These are phyloP conservation scores for Cyclotella atomus DNA, from an alignment of 108 stramenopile species.

Conservation along the genomic window DNA sequence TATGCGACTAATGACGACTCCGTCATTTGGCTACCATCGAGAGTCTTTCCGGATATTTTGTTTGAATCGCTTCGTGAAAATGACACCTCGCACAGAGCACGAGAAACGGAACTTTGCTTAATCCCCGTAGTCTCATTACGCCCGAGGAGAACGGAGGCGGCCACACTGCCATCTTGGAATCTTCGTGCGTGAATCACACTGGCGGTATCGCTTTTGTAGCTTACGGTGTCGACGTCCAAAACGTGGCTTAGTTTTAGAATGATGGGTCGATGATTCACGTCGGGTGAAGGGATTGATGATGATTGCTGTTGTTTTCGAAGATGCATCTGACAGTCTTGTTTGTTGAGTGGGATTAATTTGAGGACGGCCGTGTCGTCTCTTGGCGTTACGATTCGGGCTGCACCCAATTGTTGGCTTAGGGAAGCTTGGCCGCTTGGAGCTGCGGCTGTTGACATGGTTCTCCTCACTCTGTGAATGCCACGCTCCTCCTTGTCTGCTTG, in stretches of 20 bases:
- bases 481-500: no score
- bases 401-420: no score
- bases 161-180: conserved; percentile 20
- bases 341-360: conserved; percentile 18
- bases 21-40: neutral
- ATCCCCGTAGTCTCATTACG: conserved; percentile 31
- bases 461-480: no score
- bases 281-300: neutral
- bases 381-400: neutral
- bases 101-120: conserved; percentile 14
- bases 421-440: no score
- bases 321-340: neutral
- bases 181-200: conserved; percentile 13
- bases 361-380: conserved; percentile 6
- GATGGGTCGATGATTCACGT: neutral
- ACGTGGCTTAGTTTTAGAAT: conserved; percentile 16
- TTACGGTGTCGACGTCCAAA: conserved; percentile 3
- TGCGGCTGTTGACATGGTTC: no score
- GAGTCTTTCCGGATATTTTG: neutral
- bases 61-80: neutral
- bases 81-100: conserved; percentile 38
- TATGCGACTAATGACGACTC: neutral
- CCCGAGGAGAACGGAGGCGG: conserved; percentile 17
- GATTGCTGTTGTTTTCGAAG: conserved; percentile 2
- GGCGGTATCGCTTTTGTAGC: neutral